Conservation (phyloP, 2,329 filamentous ascomycete species). For the Fusarium nygamai region DNA sequence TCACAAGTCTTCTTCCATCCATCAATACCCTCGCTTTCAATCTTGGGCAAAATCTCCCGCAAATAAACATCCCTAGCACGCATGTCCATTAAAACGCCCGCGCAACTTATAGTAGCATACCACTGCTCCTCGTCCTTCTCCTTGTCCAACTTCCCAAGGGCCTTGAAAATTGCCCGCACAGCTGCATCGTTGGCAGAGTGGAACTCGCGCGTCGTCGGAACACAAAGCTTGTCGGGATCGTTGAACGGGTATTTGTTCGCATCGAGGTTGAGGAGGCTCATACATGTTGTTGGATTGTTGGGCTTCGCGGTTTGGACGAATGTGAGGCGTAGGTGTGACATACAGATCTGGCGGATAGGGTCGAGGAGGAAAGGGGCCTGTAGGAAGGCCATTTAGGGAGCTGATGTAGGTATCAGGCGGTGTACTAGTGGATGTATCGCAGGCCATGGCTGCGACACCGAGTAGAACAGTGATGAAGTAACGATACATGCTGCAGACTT, state of each 20-base stretch:
- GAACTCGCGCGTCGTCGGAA: background rate
- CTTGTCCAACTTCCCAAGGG: background rate
- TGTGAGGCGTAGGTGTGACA: background rate
- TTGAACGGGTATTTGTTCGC: background rate
- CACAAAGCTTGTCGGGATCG: background rate
- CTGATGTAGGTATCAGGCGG: background rate
- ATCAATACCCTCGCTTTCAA: background rate
- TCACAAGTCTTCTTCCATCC: background rate
- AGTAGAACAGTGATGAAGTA: background rate
- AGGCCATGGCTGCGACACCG: background rate
- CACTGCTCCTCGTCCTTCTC: background rate
- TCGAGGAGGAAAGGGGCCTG: too few relatives aligned
- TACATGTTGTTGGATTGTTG: background rate
- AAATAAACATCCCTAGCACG: background rate
- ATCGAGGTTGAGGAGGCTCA: background rate
- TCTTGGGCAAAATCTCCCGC: background rate
- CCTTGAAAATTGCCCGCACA: background rate
- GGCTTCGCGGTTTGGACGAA: background rate
- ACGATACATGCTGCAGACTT: background rate
- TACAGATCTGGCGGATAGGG: background rate
- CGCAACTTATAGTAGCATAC: fast-evolving
- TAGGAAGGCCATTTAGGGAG: too few relatives aligned
- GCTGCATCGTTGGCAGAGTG: background rate
- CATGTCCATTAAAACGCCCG: background rate
- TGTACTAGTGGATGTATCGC: background rate